phyloP scores from a whole-genome alignment of 192 early-diverging fungal genomes.

The Coemansia sp. region DNA sequence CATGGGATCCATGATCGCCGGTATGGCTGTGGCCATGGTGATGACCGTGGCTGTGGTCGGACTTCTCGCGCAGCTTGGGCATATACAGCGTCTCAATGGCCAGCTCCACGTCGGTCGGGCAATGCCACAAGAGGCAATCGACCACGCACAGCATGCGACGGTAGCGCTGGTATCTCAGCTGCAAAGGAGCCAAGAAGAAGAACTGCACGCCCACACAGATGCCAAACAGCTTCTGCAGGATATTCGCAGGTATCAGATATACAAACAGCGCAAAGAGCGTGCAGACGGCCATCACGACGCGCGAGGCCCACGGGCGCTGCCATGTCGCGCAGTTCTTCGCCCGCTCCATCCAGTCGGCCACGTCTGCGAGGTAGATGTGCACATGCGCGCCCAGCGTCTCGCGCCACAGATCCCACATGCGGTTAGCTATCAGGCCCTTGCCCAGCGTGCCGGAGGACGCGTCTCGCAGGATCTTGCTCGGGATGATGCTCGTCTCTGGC shows the following conservation, averaged over 20 bases:
- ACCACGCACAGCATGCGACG: constrained; percentile 46
- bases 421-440: constrained; percentile 46
- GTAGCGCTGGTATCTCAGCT: constrained; percentile 48
- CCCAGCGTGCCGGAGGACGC: constrained; percentile 46
- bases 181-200: constrained; percentile 49
- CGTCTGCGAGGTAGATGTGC: constrained; percentile 45
- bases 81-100: constrained; percentile 45
- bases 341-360: constrained; percentile 54
- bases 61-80: not conserved
- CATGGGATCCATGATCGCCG: not conserved
- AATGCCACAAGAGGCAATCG: constrained; percentile 51
- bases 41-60: not conserved
- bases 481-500: constrained; percentile 50
- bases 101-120: constrained; percentile 47
- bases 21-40: not conserved
- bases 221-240: constrained; percentile 41
- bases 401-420: constrained; percentile 52
- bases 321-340: constrained; percentile 53
- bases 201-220: constrained; percentile 46
- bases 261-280: constrained; percentile 19
- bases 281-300: constrained; percentile 29
- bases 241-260: constrained; percentile 33
- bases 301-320: constrained; percentile 54
- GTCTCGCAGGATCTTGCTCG: constrained; percentile 40
- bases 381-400: constrained; percentile 46